These are phyloP conservation scores for Kodamaea kakaduensis DNA, from an alignment of 805 yeast genomes.

Conservation along the genomic window DNA sequence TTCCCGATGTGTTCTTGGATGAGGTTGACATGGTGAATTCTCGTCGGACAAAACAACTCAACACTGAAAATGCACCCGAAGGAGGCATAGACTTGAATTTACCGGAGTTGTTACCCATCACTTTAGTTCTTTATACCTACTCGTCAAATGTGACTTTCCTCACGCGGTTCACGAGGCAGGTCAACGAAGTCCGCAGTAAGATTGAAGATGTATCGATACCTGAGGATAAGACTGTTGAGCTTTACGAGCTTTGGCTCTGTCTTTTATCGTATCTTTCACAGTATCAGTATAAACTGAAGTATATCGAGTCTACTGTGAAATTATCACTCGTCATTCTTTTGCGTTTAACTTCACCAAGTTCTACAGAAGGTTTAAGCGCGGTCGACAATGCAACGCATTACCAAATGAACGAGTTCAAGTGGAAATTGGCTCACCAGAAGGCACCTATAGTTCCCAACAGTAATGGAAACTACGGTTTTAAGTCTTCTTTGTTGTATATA, in stretches of 20 bases:
- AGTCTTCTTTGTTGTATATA: constrained; percentile 31
- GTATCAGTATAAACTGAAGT: constrained; percentile 31
- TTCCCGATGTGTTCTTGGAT: constrained; percentile 13
- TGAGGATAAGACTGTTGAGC: constrained; percentile 15
- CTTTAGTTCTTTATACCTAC: constrained; percentile 14
- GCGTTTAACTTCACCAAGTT: constrained; percentile 19
- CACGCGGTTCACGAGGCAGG: constrained; percentile 15
- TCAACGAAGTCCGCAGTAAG: constrained; percentile 8
- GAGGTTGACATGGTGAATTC: constrained; percentile 16
- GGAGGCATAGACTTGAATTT: constrained; percentile 12
- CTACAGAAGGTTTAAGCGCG: constrained; percentile 3
- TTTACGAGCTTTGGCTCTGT: constrained; percentile 34
- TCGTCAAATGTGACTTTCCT: constrained; percentile 17
- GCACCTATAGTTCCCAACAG: constrained; percentile 31
- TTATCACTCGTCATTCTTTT: constrained; percentile 25
- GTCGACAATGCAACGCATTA: constrained; percentile 12
- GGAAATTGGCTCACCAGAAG: constrained; percentile 42
- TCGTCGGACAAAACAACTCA: constrained; percentile 9
- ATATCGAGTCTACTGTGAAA: constrained; percentile 23
- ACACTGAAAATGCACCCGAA: constrained; percentile 4
- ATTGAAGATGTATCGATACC: constrained; percentile 14
- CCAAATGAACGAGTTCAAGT: constrained; percentile 33
- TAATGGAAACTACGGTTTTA: constrained; percentile 20
- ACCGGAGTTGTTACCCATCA: constrained; percentile 18
- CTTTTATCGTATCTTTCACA: constrained; percentile 35